These are phyloP conservation scores for Aspergillus aculeatinus DNA, from an alignment of 2,329 filamentous ascomycete genomes.

Conservation along the genomic window DNA sequence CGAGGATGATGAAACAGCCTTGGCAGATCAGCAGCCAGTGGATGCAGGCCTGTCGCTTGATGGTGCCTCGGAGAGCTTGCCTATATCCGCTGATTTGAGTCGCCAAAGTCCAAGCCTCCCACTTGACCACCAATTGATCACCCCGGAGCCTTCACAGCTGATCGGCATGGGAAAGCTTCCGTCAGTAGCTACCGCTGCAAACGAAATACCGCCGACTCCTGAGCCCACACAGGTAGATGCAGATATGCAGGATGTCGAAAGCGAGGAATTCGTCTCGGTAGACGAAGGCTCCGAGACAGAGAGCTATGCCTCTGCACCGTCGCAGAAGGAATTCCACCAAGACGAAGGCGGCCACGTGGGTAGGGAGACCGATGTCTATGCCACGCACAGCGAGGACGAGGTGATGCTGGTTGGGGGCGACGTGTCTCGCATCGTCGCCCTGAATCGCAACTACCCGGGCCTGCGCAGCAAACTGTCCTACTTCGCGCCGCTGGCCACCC, in stretches of 20 bases:
- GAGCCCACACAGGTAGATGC: conserved; percentile 14
- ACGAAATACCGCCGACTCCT: conserved; percentile 14
- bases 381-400: conserved; percentile 13
- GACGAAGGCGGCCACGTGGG: background rate
- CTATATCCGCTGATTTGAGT: background rate
- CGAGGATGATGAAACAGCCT: background rate
- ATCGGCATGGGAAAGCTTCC: background rate
- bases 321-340: background rate
- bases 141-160: conserved; percentile 27
- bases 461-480: conserved; percentile 45
- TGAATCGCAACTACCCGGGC: conserved; percentile 34
- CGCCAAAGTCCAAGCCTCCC: background rate
- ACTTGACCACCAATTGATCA: conserved; percentile 18
- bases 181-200: background rate
- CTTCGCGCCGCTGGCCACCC: conserved; percentile 43
- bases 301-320: background rate
- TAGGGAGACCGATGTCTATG: conserved; percentile 10
- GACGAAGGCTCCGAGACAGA: background rate
- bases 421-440: conserved; percentile 8
- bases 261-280: background rate
- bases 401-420: conserved; percentile 8
- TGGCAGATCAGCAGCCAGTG: background rate
- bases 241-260: background rate
- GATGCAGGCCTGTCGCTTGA: conserved; percentile 16
- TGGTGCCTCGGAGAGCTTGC: conserved; percentile 12